These are phyloP conservation scores for Wickerhamomyces strasburgensis DNA, from an alignment of 805 yeast species.

Conservation along the genomic window DNA sequence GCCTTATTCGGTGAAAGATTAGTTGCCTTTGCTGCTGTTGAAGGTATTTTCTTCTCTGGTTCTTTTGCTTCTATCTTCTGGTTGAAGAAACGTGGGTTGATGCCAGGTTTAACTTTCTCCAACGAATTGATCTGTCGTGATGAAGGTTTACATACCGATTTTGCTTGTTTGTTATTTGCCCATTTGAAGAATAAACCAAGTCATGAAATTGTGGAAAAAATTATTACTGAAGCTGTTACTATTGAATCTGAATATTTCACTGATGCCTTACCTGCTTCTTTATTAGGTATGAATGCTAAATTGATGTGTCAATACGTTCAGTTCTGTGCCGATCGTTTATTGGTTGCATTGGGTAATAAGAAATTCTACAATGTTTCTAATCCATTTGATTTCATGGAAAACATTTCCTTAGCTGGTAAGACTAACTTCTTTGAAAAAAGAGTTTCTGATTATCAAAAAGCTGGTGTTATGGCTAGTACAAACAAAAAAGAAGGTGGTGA, in stretches of 20 bases:
- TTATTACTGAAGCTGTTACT: constrained; percentile 90
- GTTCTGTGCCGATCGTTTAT: constrained; percentile 93
- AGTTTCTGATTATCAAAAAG: constrained; percentile 97
- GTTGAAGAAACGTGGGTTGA: constrained; percentile 97
- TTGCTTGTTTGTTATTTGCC: constrained; percentile 91
- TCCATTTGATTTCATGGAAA: constrained; percentile 99
- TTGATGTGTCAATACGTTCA: constrained; percentile 98
- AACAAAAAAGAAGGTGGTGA: constrained; percentile 40
- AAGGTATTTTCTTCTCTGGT: constrained; percentile 97
- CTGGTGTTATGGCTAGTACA: constrained; percentile 92
- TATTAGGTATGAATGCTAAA: constrained; percentile 90
- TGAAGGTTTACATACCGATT: constrained; percentile 98
- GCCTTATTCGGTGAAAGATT: constrained; percentile 93
- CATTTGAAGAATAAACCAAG: constrained; percentile 90
- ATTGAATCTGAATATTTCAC: constrained; percentile 93
- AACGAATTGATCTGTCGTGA: constrained; percentile 97
- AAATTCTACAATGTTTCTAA: constrained; percentile 82
- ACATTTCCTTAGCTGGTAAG: constrained; percentile 96
- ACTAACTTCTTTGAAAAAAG: constrained; percentile 99
- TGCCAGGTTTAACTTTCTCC: constrained; percentile 98
- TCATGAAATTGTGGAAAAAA: constrained; percentile 69
- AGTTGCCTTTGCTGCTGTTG: constrained; percentile 98
- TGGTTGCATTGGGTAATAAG: constrained; percentile 86
- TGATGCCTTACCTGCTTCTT: constrained; percentile 89
- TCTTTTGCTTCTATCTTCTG: constrained; percentile 98